Percentiles rank a stretch among this genome's conserved stretches.
Conservation (phyloP, 2,329 filamentous ascomycete genomes). For the Trichothecium roseum region DNA sequence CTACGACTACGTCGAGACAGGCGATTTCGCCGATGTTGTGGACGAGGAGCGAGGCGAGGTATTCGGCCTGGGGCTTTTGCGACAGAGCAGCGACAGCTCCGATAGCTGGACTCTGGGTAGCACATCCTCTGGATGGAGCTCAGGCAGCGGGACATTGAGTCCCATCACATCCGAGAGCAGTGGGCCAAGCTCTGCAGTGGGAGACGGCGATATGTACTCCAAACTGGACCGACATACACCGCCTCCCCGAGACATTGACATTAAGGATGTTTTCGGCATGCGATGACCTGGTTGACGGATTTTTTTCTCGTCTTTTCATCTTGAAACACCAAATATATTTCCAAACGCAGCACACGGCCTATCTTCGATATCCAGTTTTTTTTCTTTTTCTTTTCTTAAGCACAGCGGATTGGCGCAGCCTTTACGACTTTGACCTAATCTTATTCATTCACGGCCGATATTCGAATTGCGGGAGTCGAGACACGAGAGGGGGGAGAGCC, state of each 20-base stretch:
- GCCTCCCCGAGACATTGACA: neutral
- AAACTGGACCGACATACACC: slow-evolving; percentile 2
- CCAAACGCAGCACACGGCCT: slow-evolving; percentile 2
- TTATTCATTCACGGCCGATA: neutral
- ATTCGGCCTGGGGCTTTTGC: slow-evolving; percentile 34
- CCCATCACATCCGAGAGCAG: slow-evolving; percentile 32
- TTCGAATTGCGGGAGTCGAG: no score
- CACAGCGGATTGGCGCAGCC: slow-evolving; percentile 29
- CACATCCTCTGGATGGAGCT: slow-evolving; percentile 51
- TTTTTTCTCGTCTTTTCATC: slow-evolving; percentile 1
- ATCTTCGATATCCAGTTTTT: slow-evolving; percentile 7
- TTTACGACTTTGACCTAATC: slow-evolving; percentile 12
- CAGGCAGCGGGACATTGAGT: slow-evolving; percentile 38
- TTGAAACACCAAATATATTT: slow-evolving; percentile 1
- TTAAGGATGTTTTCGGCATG: neutral
- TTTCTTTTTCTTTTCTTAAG: slow-evolving; percentile 28
- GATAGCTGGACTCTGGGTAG: slow-evolving; percentile 89
- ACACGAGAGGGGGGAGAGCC: no score
- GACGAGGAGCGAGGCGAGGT: slow-evolving; percentile 37
- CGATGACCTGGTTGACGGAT: neutral
- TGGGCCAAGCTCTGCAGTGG: slow-evolving; percentile 20
- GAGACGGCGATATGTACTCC: slow-evolving; percentile 32
- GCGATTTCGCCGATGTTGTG: slow-evolving; percentile 41
- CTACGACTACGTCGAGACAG: slow-evolving; percentile 85
- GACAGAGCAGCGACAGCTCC: slow-evolving; percentile 42